Conservation (phyloP, 108 stramenopile genomes). For the Aureococcus anophagefferens region DNA sequence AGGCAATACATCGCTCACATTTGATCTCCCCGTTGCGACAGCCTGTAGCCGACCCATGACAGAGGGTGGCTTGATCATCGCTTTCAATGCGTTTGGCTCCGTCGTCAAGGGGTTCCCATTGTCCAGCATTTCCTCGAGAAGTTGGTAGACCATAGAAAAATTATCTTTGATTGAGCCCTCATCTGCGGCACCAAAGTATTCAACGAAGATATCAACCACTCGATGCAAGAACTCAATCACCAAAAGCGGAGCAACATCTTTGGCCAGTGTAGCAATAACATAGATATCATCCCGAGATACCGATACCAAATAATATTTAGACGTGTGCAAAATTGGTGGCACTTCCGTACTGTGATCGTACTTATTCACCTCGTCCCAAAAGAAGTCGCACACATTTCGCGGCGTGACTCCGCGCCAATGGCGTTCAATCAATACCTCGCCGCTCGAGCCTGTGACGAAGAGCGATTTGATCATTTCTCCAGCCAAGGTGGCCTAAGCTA, state of each 20-base stretch:
- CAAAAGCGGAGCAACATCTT: conserved; percentile 76
- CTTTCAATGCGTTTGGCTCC: conserved; percentile 92
- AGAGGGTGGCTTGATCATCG: conserved; percentile 85
- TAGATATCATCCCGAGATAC: conserved; percentile 75
- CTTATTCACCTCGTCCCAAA: conserved; percentile 53
- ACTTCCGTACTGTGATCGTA: conserved; percentile 10
- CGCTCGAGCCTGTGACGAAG: conserved; percentile 68
- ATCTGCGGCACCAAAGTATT: conserved; percentile 92
- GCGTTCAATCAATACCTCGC: conserved; percentile 79
- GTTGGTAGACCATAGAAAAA: conserved; percentile 90
- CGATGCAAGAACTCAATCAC: conserved; percentile 92
- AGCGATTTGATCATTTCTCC: conserved; percentile 17
- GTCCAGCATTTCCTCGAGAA: conserved; percentile 97
- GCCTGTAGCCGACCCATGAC: conserved; percentile 45
- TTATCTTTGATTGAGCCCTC: conserved; percentile 90
- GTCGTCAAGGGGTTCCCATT: conserved; percentile 95
- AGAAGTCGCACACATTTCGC: conserved; percentile 66
- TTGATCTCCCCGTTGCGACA: background rate
- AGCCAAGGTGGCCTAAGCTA: too few species aligned
- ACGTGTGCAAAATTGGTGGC: conserved; percentile 37
- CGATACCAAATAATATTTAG: conserved; percentile 30
- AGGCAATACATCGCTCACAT: conserved; percentile 61
- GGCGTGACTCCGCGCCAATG: conserved; percentile 69
- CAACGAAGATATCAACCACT: conserved; percentile 79
- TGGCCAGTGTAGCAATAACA: conserved; percentile 73